Evolutionary conservation across 495 filamentous ascomycete genomes (phyloP).

Genomic region (Amorphotheca resinae): DNA sequence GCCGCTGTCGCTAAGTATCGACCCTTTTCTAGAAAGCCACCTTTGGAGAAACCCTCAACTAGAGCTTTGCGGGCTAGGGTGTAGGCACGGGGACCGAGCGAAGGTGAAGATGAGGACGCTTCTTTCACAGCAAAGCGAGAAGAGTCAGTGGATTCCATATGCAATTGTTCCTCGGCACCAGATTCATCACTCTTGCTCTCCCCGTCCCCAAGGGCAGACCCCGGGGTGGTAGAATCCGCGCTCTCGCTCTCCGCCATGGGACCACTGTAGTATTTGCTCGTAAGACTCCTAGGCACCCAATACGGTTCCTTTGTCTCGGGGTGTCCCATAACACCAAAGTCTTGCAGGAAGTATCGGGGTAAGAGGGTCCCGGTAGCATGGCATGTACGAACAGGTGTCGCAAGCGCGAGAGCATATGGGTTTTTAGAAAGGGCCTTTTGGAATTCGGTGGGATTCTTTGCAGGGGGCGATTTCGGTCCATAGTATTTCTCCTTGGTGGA

Average conservation of each 20-base stretch:
- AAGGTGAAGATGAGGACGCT: background rate
- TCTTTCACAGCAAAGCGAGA: background rate
- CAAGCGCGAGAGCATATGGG: constrained; percentile 53
- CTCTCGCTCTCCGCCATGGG: background rate
- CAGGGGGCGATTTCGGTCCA: constrained; percentile 3
- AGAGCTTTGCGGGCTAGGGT: constrained; percentile 16
- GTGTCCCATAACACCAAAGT: constrained; percentile 44
- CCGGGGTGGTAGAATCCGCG: background rate
- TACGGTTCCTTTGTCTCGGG: constrained; percentile 44
- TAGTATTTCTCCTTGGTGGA: constrained; percentile 23
- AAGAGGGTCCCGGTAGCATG: constrained; percentile 38
- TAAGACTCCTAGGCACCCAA: constrained; percentile 42
- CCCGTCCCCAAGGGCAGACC: background rate
- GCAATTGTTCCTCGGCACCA: background rate
- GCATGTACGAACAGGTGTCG: constrained; percentile 52
- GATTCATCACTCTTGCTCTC: background rate
- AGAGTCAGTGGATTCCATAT: background rate
- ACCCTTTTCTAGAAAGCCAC: background rate
- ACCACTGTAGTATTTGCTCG: background rate
- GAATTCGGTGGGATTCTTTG: constrained; percentile 25
- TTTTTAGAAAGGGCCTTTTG: constrained; percentile 42
- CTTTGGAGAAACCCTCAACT: background rate
- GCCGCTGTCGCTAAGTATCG: background rate
- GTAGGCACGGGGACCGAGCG: constrained; percentile 9
- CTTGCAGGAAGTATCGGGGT: constrained; percentile 51